These are phyloP conservation scores for Scenedesmus sp. DNA, from an alignment of 163 green algal genomes.

Conservation along the genomic window DNA sequence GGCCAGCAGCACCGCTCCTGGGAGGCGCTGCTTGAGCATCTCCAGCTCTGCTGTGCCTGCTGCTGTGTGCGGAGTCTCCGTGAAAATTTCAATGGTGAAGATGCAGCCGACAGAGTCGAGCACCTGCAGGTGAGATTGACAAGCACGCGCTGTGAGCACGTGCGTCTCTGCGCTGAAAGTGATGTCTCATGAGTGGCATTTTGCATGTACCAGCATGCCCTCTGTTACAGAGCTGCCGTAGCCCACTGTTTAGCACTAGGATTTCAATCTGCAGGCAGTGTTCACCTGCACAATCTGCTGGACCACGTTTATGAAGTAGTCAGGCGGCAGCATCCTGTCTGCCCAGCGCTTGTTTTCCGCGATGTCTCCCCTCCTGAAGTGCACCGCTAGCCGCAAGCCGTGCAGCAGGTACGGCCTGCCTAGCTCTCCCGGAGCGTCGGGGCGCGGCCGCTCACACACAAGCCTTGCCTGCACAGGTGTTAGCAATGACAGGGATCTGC, in stretches of 20 bases:
- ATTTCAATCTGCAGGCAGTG: no score
- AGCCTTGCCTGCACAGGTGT: slow-evolving; percentile 2
- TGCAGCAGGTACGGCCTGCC: slow-evolving; percentile 35
- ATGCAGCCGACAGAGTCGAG: slow-evolving; percentile 7
- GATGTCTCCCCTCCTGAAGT: slow-evolving; percentile 26
- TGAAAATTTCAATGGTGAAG: slow-evolving; percentile 32
- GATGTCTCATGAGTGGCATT: no score
- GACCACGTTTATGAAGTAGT: slow-evolving; percentile 22
- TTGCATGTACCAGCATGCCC: no score
- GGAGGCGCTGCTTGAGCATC: not conserved
- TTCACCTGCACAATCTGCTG: slow-evolving; percentile 7
- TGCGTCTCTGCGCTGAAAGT: no score
- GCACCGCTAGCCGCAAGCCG: slow-evolving; percentile 26
- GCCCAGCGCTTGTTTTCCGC: not conserved
- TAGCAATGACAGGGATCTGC: no score
- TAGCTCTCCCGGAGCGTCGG: not conserved
- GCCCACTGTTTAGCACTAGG: no score
- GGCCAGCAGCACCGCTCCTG: not conserved
- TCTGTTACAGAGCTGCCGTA: no score
- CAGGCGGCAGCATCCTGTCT: not conserved
- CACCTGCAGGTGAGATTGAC: not conserved
- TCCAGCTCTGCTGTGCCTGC: slow-evolving; percentile 23
- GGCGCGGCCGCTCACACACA: not conserved
- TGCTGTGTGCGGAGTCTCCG: not conserved
- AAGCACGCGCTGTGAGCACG: not conserved